A percentile compares a stretch with the other conserved stretches of the same genome.
These are phyloP conservation scores for Penicillium coffeae DNA, from an alignment of 495 filamentous ascomycete genomes.

Conservation along the genomic window DNA sequence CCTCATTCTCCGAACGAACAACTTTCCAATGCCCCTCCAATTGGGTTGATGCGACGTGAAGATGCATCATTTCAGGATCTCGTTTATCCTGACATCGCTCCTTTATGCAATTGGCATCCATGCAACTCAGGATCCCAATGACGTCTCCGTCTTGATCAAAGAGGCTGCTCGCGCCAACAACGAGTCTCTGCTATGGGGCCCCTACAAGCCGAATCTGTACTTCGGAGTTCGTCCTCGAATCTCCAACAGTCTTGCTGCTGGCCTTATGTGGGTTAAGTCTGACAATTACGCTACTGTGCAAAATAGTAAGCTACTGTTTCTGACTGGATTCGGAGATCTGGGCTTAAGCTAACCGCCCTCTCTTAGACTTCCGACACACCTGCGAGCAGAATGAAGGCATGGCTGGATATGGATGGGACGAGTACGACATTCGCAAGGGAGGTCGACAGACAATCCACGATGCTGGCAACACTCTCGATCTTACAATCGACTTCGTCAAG, in stretches of 20 bases:
- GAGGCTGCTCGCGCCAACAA: conserved; percentile 60
- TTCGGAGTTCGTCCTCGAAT: conserved; percentile 89
- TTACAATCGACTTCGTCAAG: conserved; percentile 92
- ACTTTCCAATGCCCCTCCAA: conserved; percentile 11
- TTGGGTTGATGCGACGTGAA: conserved; percentile 24
- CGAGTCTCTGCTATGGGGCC: conserved; percentile 89
- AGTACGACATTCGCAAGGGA: conserved; percentile 84
- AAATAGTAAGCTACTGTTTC: conserved; percentile 57
- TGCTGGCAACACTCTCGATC: conserved; percentile 77
- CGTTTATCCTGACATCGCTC: conserved; percentile 27
- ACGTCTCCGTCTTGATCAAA: conserved; percentile 38
- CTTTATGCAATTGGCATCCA: conserved; percentile 30
- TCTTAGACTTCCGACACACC: conserved; percentile 79
- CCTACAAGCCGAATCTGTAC: conserved; percentile 92
- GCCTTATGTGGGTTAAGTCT: conserved; percentile 86
- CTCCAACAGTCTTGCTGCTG: conserved; percentile 77
- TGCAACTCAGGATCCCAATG: conserved; percentile 29
- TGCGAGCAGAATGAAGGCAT: conserved; percentile 95
- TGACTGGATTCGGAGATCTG: not conserved
- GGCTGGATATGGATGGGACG: conserved; percentile 95
- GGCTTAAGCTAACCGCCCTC: not conserved
- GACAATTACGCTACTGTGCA: conserved; percentile 77
- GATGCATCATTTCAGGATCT: conserved; percentile 31
- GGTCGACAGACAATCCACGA: conserved; percentile 89
- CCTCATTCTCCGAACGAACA: conserved; percentile 13